phyloP scores from a whole-genome alignment of 176 grass and related monocot genomes.

The Rhipidocladum racemiflorum region DNA sequence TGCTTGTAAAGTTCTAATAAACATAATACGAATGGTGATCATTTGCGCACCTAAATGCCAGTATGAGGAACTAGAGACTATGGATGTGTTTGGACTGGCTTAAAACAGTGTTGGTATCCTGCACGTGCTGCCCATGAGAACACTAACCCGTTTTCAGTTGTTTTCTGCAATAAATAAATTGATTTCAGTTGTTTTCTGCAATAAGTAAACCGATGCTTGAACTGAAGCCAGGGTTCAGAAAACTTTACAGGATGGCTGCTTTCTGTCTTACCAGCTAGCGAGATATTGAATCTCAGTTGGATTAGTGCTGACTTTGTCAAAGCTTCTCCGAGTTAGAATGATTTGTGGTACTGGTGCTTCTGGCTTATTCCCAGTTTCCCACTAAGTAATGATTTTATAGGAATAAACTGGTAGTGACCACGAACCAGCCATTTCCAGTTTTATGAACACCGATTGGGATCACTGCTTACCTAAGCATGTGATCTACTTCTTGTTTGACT shows the following conservation, averaged over 20 bases:
- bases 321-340: not conserved
- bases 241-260: not conserved
- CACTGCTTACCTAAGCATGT: not conserved
- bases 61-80: not conserved
- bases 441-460: slow-evolving; percentile 9
- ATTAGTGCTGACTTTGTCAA: not conserved
- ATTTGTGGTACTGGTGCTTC: not conserved
- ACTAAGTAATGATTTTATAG: slow-evolving; percentile 11
- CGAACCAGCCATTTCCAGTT: not conserved
- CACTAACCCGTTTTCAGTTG: slow-evolving; percentile 9
- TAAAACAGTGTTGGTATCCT: slow-evolving; percentile 3
- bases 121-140: not conserved
- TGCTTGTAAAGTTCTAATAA: slow-evolving; percentile 6
- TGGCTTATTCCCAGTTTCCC: slow-evolving; percentile 18
- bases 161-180: slow-evolving; percentile 27
- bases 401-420: not conserved
- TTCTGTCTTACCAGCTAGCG: not conserved
- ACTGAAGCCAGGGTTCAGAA: not conserved
- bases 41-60: not conserved
- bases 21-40: slow-evolving; percentile 10
- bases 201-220: slow-evolving; percentile 23
- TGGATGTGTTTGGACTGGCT: not conserved
- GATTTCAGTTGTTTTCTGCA: slow-evolving; percentile 29
- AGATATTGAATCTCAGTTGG: not conserved
- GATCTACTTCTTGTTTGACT: not conserved